Evolutionary conservation across 345 rosid genomes (phyloP), one percentile per base, ranked within the genome.

Genomic region (Ceriops zippeliana): DNA sequence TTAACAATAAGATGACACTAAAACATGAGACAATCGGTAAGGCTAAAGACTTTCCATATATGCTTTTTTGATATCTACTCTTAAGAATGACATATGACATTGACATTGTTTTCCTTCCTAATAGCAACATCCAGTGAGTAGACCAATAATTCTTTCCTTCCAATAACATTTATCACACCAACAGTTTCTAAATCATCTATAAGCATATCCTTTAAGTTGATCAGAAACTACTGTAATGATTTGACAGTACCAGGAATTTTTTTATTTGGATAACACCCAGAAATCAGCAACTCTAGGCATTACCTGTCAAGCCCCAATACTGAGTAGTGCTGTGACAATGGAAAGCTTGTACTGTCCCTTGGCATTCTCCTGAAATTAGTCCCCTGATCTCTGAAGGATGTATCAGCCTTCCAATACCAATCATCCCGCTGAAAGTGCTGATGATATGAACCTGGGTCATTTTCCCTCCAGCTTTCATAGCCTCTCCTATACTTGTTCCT

Each of bases 271-370:
- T 58, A 2, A 27, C 21, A 59, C 30, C 30, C 42, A 52, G 61
- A 21, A 9, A 10, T 24, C 35, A 0, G 37, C 10, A 28, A 53
- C 34, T 54, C 62, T 21, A 26, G 49, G 60, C 19, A 65, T 79
- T 79, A 91, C 98, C 98, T 86, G 78, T 85, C 89, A 79, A 95
- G 99, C 63, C 99, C 99, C 79, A 95, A 77, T 60, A 89, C 83
- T 5, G 90, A 76, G 82, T 95, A 95, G 79, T 95, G 99, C 79
- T 95, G 96, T 22, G 96, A 95, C 65, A 95, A 75, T 58, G 89
- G 82, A 76, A 84, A 85, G 77, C 71, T 84, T 69, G 83, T 74
- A 75, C 69, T 71, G 47, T 87, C 86, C 71, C 81, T 85, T n/a
- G 84, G 77, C 79, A 88, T 78, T 76, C 83, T 85, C 75, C 85